Evolutionary conservation across 352 stramenopile genomes (phyloP).

Genomic region (Globisporangium viniferum): DNA sequence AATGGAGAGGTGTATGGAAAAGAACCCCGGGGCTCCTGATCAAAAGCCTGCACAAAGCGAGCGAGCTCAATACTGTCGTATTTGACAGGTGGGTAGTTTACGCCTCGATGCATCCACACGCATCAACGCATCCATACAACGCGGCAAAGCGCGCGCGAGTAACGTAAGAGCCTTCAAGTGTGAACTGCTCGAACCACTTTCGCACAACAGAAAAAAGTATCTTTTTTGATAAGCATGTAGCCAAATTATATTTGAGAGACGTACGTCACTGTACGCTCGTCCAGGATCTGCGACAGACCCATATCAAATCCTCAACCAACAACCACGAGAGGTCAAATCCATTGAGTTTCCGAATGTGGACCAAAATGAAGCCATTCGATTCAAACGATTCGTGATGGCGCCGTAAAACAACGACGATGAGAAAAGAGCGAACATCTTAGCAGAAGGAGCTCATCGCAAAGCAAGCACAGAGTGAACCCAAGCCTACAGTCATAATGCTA

Average conservation of each 20-base stretch:
- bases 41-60: neutral
- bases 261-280: neutral
- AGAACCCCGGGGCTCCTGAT: neutral
- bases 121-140: neutral
- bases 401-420: no score
- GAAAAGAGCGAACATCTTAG: no score
- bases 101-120: neutral
- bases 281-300: no score
- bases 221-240: neutral
- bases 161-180: no score
- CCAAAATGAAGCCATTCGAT: no score
- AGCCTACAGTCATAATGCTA: neutral
- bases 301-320: neutral
- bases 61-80: neutral
- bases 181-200: no score
- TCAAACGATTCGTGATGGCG: no score
- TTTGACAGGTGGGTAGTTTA: neutral
- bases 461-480: neutral
- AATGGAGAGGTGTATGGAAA: neutral
- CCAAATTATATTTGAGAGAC: neutral
- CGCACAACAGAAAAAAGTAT: neutral
- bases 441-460: neutral
- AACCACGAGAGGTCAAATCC: neutral
- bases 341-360: no score
- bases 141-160: no score